Base-by-base conservation (phyloP, 148 eudicot species). In the Fallopia convolvulus region DNA sequence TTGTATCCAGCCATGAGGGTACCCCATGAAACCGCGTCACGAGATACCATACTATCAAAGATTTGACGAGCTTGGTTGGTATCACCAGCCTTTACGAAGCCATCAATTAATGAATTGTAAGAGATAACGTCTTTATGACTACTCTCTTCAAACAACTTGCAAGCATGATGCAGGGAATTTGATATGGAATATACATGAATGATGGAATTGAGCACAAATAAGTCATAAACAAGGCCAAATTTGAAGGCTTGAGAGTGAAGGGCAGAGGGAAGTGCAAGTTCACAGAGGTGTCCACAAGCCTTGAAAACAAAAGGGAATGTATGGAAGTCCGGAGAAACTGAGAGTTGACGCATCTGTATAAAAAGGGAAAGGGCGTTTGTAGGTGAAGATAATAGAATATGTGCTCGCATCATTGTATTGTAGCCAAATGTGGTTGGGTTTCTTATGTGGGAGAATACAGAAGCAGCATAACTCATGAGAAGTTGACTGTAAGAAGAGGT, bases 221-320 rank as follows among this genome's bases (percentile, higher is more conserved):
- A 68, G 80, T 90, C 94, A 33, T 63, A 75, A 42, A 74, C 42
- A 78, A 86, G 87, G 40, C 98, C 97, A 52, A 84, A 85, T 80
- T 87, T 90, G 39, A 90, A 74, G 32, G 80, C 72, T 33, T 87
- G 85, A 7, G 86, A 88, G 78, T 93, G 96, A 36, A 93, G 77
- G 26, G 84, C 75, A 48, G 80, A 73, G 39, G 80, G 81, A 18
- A 85, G 39, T 4, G 81, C 72, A 72, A 82, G 81, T 36, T 79
- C 30, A 4, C 71, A 73, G 36, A 86, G 76, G 48, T 75, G 79
- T 11, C 86, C 85, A 61, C 91, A 79, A 46, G 98, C 98, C 74
- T 88, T 90, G 47, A 93, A 82, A 23, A 76, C 91, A 75, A 93
- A 93, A 60, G 98, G 97, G 82, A 77, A 93, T n/a, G 98, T 93